phyloP scores from a whole-genome alignment of 2,329 filamentous ascomycete species.

The Myriosclerotinia scirpicola region DNA sequence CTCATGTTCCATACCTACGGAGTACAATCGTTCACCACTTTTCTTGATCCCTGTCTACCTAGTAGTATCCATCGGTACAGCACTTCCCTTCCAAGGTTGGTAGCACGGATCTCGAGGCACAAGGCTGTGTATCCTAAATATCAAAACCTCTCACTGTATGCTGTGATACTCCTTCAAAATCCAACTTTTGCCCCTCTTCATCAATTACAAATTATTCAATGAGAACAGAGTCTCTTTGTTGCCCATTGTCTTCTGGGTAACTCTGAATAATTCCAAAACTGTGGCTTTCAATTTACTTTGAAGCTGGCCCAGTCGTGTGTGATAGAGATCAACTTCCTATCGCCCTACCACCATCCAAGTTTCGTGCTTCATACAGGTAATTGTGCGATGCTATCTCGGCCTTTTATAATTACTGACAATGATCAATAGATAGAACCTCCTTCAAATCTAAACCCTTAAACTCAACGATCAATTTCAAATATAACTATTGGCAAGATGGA shows the following conservation, averaged over 20 bases:
- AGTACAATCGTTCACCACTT: neutral
- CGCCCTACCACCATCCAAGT: constrained; percentile 6
- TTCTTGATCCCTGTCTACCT: neutral
- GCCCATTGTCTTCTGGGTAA: constrained; percentile 12
- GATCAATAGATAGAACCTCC: neutral
- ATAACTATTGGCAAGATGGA: constrained; percentile 33
- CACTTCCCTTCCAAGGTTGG: neutral
- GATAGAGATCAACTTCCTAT: constrained; percentile 16
- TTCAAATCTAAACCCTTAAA: neutral
- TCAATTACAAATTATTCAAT: constrained; percentile 19
- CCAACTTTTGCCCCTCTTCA: constrained; percentile 19
- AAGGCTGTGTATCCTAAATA: constrained; percentile 24
- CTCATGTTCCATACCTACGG: too few species aligned
- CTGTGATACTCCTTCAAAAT: constrained; percentile 13
- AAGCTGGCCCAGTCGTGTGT: constrained; percentile 1
- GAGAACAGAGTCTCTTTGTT: constrained; percentile 5
- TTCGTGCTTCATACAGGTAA: constrained; percentile 18
- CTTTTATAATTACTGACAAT: neutral
- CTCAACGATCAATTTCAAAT: constrained; percentile 15
- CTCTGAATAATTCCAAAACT: constrained; percentile 4
- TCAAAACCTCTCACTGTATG: constrained; percentile 1
- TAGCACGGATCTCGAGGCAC: constrained; percentile 20
- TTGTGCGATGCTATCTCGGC: constrained; percentile 5
- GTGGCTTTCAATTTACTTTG: constrained; percentile 7
- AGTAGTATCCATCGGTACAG: neutral